Evolutionary conservation across 768 basidiomycete species (phyloP).

Genomic region (Lactifluus pinguis): DNA sequence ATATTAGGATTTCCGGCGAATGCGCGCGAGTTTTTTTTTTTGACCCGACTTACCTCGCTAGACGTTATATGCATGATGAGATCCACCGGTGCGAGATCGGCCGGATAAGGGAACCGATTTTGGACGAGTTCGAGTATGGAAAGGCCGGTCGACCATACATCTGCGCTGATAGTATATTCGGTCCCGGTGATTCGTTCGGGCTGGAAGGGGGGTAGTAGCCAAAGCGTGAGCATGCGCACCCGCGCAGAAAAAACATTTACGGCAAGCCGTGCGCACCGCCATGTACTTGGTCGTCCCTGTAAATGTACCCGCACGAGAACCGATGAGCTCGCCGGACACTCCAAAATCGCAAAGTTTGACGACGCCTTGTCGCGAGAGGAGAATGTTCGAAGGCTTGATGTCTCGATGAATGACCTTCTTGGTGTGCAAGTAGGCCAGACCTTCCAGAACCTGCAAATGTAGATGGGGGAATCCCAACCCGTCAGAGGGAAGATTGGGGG

Average conservation of each 20-base stretch:
- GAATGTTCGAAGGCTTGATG: conserved; percentile 82
- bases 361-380: conserved; percentile 75
- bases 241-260: neutral
- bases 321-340: conserved; percentile 85
- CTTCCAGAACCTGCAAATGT: conserved; percentile 53
- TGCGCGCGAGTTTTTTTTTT: neutral
- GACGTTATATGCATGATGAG: conserved; percentile 74
- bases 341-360: conserved; percentile 90
- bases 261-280: conserved; percentile 49
- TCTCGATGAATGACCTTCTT: conserved; percentile 86
- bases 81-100: conserved; percentile 77
- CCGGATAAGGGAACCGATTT: conserved; percentile 85
- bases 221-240: neutral
- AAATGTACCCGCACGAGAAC: conserved; percentile 80
- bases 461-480: too few species aligned
- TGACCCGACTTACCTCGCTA: conserved; percentile 43
- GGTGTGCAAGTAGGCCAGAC: conserved; percentile 79
- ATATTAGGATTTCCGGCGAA: neutral
- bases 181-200: conserved; percentile 85
- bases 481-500: too few species aligned
- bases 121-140: conserved; percentile 83
- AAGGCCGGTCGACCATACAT: conserved; percentile 93
- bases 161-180: conserved; percentile 84
- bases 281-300: conserved; percentile 93
- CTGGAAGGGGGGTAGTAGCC: conserved; percentile 31